Base-by-base conservation (phyloP, 2,329 filamentous ascomycete species). In the Chaetomiaceae sp. region DNA sequence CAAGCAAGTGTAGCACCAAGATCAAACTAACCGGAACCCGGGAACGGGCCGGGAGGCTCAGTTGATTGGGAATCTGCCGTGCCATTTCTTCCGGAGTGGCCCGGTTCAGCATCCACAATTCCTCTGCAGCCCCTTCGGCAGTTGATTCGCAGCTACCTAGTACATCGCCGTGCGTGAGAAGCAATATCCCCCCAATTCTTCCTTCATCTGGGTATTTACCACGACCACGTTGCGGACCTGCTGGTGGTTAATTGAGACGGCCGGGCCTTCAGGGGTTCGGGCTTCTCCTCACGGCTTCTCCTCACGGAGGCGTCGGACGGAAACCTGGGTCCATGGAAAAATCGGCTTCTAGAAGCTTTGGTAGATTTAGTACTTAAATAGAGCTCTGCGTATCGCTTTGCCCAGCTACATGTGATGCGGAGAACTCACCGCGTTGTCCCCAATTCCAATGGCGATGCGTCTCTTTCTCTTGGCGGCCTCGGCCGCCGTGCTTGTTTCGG, bases 191-290 rank as follows among this genome's bases (percentile, higher is more conserved):
- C 16, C 4, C 21, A 18, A 53, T 36, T 30, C 16, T 9, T 9
- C 3, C 32, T 53, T 53, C 46, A 53, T 53, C 37, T 48, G 50
- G 50, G 21, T 53, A 53, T 53, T 37, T 47, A 6, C 21, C 11
- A n/a, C 13, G 3, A 41, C 50, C 30, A 25, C 36, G 48, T 27
- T 43, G 29, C 21, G 4, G 23, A 32, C 16, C 23, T n/a, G 30
- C 43, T n/a, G 14, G 23, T 43, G 37, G 38, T 18, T 34, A 30
- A 46, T 46, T 47, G 37, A 11, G 11, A 7, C 27, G 16, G 18
- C 21, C 29, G 13, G 16, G 16, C 13, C 37, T 32, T 45, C 50
- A 53, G 50, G 50, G 50, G 50, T 37, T 32, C 37, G 20, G 7
- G 10, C 44, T 42, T 48, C 50, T 47, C 36, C 50, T 53, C 50